Evolutionary conservation across 208 protist genomes (phyloP), one percentile per base, ranked within the genome.

Genomic region (Leishmania turanica): DNA sequence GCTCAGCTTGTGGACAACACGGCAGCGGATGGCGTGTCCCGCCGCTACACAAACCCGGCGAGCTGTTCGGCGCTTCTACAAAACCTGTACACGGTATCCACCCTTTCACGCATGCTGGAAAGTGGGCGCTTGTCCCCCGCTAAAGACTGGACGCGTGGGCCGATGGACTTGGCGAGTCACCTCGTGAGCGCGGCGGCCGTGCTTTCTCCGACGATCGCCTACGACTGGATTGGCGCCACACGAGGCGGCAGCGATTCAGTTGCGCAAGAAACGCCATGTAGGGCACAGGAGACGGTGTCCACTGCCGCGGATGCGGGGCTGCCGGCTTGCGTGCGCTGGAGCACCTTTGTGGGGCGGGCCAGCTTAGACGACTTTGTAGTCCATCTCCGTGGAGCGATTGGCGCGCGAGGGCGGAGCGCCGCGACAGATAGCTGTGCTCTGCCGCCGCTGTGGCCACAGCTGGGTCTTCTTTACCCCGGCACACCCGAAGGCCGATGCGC

Each of bases 381-480:
- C 3, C 21, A 68, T 21, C 24, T 51, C 17, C 15, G 37, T 53
- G 17, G 53, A 3, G 34, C 24, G 37, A 68, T 19, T 34, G 72
- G 47, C 0, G 2, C 40, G 54, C 54, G 2, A 5, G 64, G 1
- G 40, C 24, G 64, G 17, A 49, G 40, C 53, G 40, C 9, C 5
- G 56, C 19, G 37, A 17, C 40, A 49, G 69, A 19, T n/a, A 7
- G 19, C 53, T 76, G 5, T 42, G 40, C 31, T 19, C 60, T 86
- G 65, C 82, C 82, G 24, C 82, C 82, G 15, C n/a, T 86, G 34
- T 86, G 82, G 82, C 82, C 82, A 9, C 82, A 76, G 40, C 45
- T 80, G 21, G 0, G 7, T 1, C 47, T 37, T 7, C 21, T 51
- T 49, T 31, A 40, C 17, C 1, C 13, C 21, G 53, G 27, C 37